A percentile compares a stretch with the other conserved stretches of the same genome.
These are phyloP conservation scores for Myxozyma sirexii DNA, from an alignment of 805 yeast genomes.

Conservation along the genomic window DNA sequence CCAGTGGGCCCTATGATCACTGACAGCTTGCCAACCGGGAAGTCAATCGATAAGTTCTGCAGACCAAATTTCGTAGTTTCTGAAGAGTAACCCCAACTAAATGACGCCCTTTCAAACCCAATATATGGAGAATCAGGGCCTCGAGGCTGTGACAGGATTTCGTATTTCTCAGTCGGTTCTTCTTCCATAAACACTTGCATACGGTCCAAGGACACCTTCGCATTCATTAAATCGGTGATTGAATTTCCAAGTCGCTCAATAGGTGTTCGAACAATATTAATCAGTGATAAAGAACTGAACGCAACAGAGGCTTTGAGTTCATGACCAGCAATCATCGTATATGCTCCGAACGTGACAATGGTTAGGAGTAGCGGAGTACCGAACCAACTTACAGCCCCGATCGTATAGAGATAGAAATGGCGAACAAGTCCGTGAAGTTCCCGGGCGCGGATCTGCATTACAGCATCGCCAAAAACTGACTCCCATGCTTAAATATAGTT, in stretches of 20 bases:
- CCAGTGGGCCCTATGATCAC: conserved; percentile 89
- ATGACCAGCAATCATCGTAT: conserved; percentile 4
- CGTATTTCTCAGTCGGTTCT: conserved; percentile 77
- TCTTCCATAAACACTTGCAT: conserved; percentile 71
- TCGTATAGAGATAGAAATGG: conserved; percentile 58
- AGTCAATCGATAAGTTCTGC: conserved; percentile 64
- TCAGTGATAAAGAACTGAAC: conserved; percentile 79
- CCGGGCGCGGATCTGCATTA: background rate
- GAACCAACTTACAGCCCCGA: conserved; percentile 56
- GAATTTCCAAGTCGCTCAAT: conserved; percentile 81
- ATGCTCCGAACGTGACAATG: conserved; percentile 3
- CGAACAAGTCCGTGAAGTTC: conserved; percentile 82
- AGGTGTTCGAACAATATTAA: conserved; percentile 75
- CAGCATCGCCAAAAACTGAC: background rate
- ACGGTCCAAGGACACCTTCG: conserved; percentile 84
- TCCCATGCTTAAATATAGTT: background rate
- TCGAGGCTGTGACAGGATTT: conserved; percentile 57
- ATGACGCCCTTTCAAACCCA: conserved; percentile 73
- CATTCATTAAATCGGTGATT: conserved; percentile 75
- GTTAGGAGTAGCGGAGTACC: conserved; percentile 3
- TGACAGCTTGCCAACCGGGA: conserved; percentile 68
- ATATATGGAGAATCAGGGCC: conserved; percentile 55
- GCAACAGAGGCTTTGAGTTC: conserved; percentile 51
- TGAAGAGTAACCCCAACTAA: conserved; percentile 57
- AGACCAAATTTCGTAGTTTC: conserved; percentile 57